Evolutionary conservation across 768 basidiomycete species (phyloP).

Genomic region (Leucogyrophana mollusca): DNA sequence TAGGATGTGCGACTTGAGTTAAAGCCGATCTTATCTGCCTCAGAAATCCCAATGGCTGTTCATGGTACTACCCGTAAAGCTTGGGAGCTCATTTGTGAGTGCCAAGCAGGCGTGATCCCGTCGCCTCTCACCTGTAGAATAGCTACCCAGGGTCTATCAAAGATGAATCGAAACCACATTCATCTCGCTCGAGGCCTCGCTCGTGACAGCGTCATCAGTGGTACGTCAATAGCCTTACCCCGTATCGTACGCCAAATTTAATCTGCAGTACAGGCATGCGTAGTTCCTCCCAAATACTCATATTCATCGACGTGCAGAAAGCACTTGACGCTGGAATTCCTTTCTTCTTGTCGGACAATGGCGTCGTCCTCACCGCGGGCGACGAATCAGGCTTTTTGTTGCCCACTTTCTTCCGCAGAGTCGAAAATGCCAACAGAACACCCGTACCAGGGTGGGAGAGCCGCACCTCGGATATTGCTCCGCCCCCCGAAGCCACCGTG

Average conservation of each 20-base stretch:
- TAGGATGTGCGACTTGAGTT: conserved; percentile 73
- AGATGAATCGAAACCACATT: conserved; percentile 88
- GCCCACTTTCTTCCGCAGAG: conserved; percentile 66
- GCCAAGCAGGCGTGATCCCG: background rate
- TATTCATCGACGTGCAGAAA: conserved; percentile 76
- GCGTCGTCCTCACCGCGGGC: conserved; percentile 86
- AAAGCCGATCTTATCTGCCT: conserved; percentile 49
- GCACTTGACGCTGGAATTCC: conserved; percentile 67
- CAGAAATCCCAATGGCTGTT: conserved; percentile 77
- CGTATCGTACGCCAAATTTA: background rate
- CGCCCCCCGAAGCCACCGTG: no score
- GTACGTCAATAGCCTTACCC: conserved; percentile 40
- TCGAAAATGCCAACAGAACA: conserved; percentile 44
- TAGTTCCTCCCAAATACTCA: conserved; percentile 69
- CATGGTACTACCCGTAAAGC: conserved; percentile 74
- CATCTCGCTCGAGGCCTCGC: conserved; percentile 84
- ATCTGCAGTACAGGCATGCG: conserved; percentile 67
- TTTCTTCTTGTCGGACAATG: conserved; percentile 82
- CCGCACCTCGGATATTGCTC: no score
- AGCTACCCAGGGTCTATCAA: conserved; percentile 75
- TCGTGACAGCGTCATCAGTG: conserved; percentile 69
- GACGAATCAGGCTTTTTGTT: conserved; percentile 59
- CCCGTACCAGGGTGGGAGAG: conserved; percentile 23
- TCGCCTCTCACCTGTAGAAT: conserved; percentile 1
- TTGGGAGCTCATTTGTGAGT: conserved; percentile 71